These are phyloP conservation scores for Malassezia brasiliensis DNA, from an alignment of 1,284 basidiomycete genomes.

Conservation along the genomic window DNA sequence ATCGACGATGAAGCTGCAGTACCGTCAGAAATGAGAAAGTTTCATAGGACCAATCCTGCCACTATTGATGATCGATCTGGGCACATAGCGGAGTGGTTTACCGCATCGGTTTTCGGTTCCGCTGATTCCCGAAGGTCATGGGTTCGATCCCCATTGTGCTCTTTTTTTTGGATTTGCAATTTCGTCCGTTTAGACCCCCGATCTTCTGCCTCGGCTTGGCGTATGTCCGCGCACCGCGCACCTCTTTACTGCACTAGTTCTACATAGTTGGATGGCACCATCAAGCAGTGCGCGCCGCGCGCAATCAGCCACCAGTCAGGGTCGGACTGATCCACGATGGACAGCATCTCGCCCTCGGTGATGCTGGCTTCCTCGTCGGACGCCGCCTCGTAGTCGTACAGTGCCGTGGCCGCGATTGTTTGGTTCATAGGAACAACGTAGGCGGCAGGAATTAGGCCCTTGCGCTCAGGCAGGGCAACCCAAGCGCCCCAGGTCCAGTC, in stretches of 20 bases:
- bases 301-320: constrained; percentile 46
- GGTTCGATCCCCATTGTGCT: constrained; percentile 24
- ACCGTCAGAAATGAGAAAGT: neutral
- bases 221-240: no score
- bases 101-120: constrained; percentile 20
- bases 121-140: constrained; percentile 23
- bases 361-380: constrained; percentile 41
- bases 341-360: constrained; percentile 31
- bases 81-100: constrained; percentile 24
- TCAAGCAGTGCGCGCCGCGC: constrained; percentile 28
- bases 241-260: constrained; percentile 20
- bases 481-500: constrained; percentile 85
- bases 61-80: constrained; percentile 2
- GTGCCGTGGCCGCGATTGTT: constrained; percentile 34
- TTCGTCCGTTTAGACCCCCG: no score
- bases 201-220: no score
- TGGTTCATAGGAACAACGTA: constrained; percentile 52
- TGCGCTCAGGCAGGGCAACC: constrained; percentile 56
- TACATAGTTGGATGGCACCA: constrained; percentile 44
- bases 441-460: constrained; percentile 81
- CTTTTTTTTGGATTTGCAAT: constrained; percentile 7
- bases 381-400: constrained; percentile 41
- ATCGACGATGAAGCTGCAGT: constrained; percentile 1
- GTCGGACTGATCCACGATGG: constrained; percentile 41
- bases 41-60: neutral